Conservation (phyloP, 345 rosid genomes). For the Cochlearia excelsa region DNA sequence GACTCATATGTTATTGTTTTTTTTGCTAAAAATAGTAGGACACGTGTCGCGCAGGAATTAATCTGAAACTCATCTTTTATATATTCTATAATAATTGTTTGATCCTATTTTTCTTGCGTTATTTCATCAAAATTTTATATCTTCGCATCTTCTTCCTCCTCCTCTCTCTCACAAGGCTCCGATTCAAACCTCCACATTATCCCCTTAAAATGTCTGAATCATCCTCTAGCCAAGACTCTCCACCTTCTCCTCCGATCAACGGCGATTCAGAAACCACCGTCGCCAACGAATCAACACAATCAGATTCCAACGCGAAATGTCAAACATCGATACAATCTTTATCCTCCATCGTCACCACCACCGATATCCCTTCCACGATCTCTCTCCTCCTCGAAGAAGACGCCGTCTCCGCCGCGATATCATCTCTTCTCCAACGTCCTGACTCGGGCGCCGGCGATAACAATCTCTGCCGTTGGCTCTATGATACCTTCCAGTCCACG, state of each 20-base stretch:
- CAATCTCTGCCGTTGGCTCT: constrained; percentile 88
- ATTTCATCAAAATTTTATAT: constrained; percentile 6
- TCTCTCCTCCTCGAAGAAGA: constrained; percentile 60
- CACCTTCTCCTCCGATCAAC: constrained; percentile 12
- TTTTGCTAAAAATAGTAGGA: no score
- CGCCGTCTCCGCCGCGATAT: constrained; percentile 52
- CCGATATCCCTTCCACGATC: constrained; percentile 41
- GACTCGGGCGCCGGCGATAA: constrained; percentile 76
- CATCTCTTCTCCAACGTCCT: constrained; percentile 62
- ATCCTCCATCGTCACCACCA: constrained; percentile 43
- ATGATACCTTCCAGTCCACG: constrained; percentile 73
- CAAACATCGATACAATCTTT: constrained; percentile 47
- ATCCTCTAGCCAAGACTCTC: constrained; percentile 27
- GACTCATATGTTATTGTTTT: no score
- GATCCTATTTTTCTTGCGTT: constrained; percentile 26
- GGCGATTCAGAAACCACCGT: constrained; percentile 14
- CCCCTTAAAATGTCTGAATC: constrained; percentile 27
- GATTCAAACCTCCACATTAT: constrained; percentile 5
- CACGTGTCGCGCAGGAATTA: no score
- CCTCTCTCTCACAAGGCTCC: neutral
- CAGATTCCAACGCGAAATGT: constrained; percentile 32
- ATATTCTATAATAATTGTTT: no score
- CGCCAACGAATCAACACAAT: constrained; percentile 1
- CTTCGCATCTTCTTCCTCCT: neutral
- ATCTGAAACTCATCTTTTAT: no score